Evolutionary conservation across 179 eudicot species (phyloP), one percentile per base, ranked within the genome.

Genomic region (Spinacia oleracea): DNA sequence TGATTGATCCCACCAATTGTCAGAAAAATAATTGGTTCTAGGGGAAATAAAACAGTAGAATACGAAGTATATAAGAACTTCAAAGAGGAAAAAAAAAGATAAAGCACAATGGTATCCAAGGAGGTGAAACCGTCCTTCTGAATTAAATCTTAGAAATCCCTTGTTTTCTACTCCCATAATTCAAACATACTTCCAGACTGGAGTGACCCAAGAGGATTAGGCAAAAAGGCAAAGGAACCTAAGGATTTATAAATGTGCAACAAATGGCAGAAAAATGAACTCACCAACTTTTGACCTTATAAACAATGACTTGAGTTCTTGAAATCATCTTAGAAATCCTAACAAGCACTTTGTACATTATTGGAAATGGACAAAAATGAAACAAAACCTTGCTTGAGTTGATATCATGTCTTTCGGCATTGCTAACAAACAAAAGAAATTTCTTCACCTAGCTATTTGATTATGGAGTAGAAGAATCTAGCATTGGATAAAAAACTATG

Each of bases 341-440:
- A 25, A 62, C 14, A 62, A 27, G 66, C 66, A 62, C 38, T 4
- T 0, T 62, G 66, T 62, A 62, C 35, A 62, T 62, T 62, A 27
- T 60, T 12, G 35, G 29, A 62, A 7, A 62, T 62, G 66, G 66
- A 62, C 38, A 62, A 62, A n/a, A 62, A 11, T 10, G 5, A 11
- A 62, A 62, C 35, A 29, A 62, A 62, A 62, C 66, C 66, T 62
- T 62, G 66, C 66, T 29, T 62, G 66, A 14, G 35, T 62, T 62
- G 18, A 27, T 3, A 12, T 62, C 66, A 62, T 11, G 35, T 27
- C 66, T 62, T 62, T 62, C 35, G 8, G 32, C 66, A 10, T 62
- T 62, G 66, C 12, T 59, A 25, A 59, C 10, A 25, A 59, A 59
- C 29, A 62, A 18, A 62, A 62, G 38, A 62, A 27, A 9, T 62